Percentiles rank a stretch among this genome's conserved stretches.
These are phyloP conservation scores for Teunomyces atbi DNA, from an alignment of 805 yeast species.

Conservation along the genomic window DNA sequence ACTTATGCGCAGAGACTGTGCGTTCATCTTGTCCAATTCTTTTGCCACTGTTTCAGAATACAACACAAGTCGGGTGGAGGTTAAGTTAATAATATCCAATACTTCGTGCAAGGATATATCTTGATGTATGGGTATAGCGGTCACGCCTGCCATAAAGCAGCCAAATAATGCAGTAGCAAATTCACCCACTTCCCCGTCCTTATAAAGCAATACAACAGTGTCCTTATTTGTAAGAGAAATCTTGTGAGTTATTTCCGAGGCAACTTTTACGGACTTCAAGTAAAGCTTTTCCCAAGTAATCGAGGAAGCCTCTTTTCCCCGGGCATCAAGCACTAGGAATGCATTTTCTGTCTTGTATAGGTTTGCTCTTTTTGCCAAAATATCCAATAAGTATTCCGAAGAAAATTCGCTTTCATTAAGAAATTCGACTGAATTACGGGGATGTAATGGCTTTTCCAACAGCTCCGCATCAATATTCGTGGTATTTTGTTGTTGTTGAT, in stretches of 20 bases:
- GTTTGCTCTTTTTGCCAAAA: slow-evolving; percentile 70
- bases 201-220: slow-evolving; percentile 79
- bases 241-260: slow-evolving; percentile 75
- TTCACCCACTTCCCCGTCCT: slow-evolving; percentile 79
- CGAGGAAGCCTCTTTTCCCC: slow-evolving; percentile 74
- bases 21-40: slow-evolving; percentile 63
- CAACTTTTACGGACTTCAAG: slow-evolving; percentile 79
- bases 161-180: slow-evolving; percentile 86
- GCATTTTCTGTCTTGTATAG: slow-evolving; percentile 65
- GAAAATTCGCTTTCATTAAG: slow-evolving; percentile 19
- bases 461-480: slow-evolving; percentile 26
- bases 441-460: slow-evolving; percentile 62
- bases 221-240: slow-evolving; percentile 76
- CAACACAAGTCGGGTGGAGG: slow-evolving; percentile 75
- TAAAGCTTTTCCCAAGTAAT: slow-evolving; percentile 91
- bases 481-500: slow-evolving; percentile 29
- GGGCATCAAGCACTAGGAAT: slow-evolving; percentile 65
- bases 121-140: slow-evolving; percentile 90
- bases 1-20: slow-evolving; percentile 38
- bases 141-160: slow-evolving; percentile 88
- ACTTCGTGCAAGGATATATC: slow-evolving; percentile 69
- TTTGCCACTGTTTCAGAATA: slow-evolving; percentile 79
- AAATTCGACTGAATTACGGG: slow-evolving; percentile 43
- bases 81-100: slow-evolving; percentile 63
- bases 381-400: slow-evolving; percentile 62